Percentiles rank a stretch among this genome's conserved stretches.
phyloP scores from a whole-genome alignment of 108 stramenopile genomes.

The Conticribra guillardii region DNA sequence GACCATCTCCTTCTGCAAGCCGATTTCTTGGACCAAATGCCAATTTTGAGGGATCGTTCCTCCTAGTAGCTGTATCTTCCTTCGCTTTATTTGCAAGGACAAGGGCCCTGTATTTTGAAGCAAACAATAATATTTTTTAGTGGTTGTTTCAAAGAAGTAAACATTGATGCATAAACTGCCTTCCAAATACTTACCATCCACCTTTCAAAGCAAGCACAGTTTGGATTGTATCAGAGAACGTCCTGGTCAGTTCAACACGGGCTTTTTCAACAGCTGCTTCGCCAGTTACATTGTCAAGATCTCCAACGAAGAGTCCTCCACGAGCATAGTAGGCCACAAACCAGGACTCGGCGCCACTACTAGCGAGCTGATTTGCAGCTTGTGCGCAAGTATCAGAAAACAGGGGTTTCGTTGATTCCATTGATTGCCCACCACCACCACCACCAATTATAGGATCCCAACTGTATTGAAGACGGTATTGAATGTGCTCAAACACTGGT shows the following conservation, averaged over 20 bases:
- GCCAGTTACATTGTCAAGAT: constrained; percentile 69
- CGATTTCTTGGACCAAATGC: constrained; percentile 52
- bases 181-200: constrained; percentile 20
- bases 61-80: constrained; percentile 61
- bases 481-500: constrained; percentile 77
- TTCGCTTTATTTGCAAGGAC: constrained; percentile 70
- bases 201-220: constrained; percentile 49
- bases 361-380: constrained; percentile 60
- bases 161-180: no score
- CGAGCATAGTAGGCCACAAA: constrained; percentile 73
- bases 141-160: no score
- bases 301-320: constrained; percentile 88
- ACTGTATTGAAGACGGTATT: constrained; percentile 72
- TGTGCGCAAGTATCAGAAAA: constrained; percentile 51
- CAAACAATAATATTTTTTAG: constrained; percentile 1
- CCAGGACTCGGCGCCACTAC: constrained; percentile 71
- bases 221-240: constrained; percentile 79
- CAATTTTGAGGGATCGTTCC: constrained; percentile 51
- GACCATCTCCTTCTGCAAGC: constrained; percentile 42
- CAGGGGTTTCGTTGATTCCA: constrained; percentile 62
- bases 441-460: constrained; percentile 67
- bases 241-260: constrained; percentile 81
- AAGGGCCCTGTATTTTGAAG: constrained; percentile 42
- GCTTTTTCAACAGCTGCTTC: constrained; percentile 85
- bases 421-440: constrained; percentile 18